phyloP scores from a whole-genome alignment of 306 rosid genomes.

The Ormosia semicastrata region DNA sequence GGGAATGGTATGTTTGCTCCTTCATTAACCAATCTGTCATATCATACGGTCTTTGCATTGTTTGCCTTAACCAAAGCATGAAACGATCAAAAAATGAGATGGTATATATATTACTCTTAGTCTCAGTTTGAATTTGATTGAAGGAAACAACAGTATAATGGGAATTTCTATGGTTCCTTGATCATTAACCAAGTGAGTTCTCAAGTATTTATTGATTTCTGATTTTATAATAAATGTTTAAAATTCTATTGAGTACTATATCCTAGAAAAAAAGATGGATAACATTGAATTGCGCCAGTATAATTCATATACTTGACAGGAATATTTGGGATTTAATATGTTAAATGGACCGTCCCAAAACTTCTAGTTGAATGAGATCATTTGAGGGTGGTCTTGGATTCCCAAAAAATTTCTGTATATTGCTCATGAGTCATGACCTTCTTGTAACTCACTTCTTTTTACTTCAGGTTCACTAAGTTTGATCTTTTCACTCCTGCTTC shows the following conservation, averaged over 20 bases:
- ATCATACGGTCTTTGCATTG: background rate
- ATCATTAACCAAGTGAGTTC: too few relatives aligned
- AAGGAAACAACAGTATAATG: background rate
- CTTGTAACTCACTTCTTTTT: background rate
- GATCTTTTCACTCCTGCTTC: constrained; percentile 49
- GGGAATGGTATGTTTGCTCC: constrained; percentile 36
- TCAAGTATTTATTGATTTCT: too few relatives aligned
- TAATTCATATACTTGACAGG: background rate
- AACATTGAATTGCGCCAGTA: too few relatives aligned
- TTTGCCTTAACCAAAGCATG: background rate
- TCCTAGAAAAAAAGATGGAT: too few relatives aligned
- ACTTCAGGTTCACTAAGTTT: constrained; percentile 36
- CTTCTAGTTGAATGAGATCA: background rate
- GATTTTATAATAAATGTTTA: too few relatives aligned
- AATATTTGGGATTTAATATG: background rate
- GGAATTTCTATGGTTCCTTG: too few relatives aligned
- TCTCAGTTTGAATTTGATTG: background rate
- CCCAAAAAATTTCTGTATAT: background rate
- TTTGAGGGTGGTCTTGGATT: background rate
- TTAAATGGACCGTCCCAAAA: background rate
- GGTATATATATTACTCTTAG: background rate
- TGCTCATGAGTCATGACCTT: background rate
- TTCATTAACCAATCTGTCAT: background rate
- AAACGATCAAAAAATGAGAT: background rate
- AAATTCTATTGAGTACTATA: too few relatives aligned